Base-by-base conservation (phyloP, 352 stramenopile species). In the Phytophthora idaei region DNA sequence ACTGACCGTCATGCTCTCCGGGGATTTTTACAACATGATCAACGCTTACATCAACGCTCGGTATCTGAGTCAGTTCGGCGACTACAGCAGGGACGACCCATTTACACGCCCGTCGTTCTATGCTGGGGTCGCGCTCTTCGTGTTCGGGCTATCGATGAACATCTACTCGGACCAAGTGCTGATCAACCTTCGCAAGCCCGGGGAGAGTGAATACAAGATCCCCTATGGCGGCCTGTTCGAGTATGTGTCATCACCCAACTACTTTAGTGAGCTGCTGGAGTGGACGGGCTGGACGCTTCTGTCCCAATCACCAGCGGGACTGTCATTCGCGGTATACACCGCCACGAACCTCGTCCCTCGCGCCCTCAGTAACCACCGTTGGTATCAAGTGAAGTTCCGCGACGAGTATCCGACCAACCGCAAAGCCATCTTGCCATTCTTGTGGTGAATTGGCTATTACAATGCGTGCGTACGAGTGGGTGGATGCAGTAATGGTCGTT, bases 221-320 rank as follows among this genome's bases (percentile, higher is more conserved):
- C 85, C 85, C 1, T 44, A 65, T 45, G 83, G 83, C 3, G 82
- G 78, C 17, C 61, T 93, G 64, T 93, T 93, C 57, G 66, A 78
- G 67, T 87, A 80, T 44, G 72, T 93, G n/a, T 89, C 83, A 39
- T 81, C 80, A n/a, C 79, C 85, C 8, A 93, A 93, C 69, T 90
- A 90, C 60, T 73, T 93, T 32, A 83, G 81, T 10, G 85, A 93
- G 51, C 72, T 90, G n/a, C 61, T 93, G 50, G 83, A 93, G 60
- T 93, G 85, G 85, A 69, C 57, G 9, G 85, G 85, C 57, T 93
- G 83, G 81, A 78, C 71, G 15, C 27, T 93, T 46, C 49, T 90
- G 51, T 77, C 80, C 32, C 71, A 76, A 71, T 92, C 85, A 31
- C 78, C 78, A 3, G 78, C 81, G 5, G 78, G 76, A 27, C 67